Evolutionary conservation across 1,139 yeast genomes (phyloP), one percentile per base, ranked within the genome.

Genomic region (Saccharomycopsis hybrid): DNA sequence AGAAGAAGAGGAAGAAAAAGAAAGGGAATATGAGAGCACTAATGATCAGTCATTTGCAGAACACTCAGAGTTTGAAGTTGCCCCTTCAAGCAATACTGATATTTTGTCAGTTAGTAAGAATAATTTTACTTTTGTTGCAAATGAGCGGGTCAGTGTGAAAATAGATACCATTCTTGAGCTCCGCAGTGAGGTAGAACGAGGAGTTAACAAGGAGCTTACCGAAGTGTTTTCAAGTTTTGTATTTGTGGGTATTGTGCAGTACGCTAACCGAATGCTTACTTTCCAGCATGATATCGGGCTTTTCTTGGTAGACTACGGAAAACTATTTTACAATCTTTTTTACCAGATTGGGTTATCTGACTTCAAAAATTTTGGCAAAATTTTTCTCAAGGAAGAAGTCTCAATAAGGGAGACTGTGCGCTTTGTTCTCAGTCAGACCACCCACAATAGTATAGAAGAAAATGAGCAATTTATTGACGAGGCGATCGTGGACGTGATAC

Each of bases 221-320:
- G 76, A 78, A 42, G 67, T 87, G 1, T 79, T 92, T 62, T 76
- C 82, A 24, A 79, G 85, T 53, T 78, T 85, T 48, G 78, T 83
- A 0, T 88, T 76, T 61, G 82, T 92, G 7, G 98, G 99, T 0
- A 68, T 92, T 3, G 92, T 87, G 1, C 97, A 90, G 62, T 77
- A 76, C 29, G 62, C 65, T 3, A 75, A 79, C 56, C 70, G 97
- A 39, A 67, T 92, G 18, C 82, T 85, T 13, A 85, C 96, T 28
- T 72, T 92, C 48, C 99, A 94, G 61, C 77, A 81, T 60, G 96
- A 85, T 56, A 84, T 90, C 8, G 79, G 80, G 53, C 69, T 92
- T 35, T 85, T 76, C 61, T 65, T 92, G 24, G 80, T 94, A 40
- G 97, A 92, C 63, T 92, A 89, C 63, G 88, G 85, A 0, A 73